Conservation (phyloP, 2,329 filamentous ascomycete species). For the Colletotrichum zoysiae region DNA sequence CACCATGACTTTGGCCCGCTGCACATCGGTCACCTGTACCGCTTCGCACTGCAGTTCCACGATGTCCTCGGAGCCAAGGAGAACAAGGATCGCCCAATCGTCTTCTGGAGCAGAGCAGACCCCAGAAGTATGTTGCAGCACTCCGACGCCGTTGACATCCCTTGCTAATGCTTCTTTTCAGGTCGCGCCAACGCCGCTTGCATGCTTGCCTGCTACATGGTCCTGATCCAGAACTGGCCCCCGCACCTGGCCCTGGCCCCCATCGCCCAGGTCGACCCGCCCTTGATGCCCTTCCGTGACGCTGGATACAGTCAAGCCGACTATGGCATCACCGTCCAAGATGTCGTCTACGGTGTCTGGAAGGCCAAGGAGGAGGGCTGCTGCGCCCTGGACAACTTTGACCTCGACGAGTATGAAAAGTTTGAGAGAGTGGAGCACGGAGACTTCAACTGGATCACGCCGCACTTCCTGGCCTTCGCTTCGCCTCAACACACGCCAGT, state of each 20-base stretch:
- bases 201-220: slow-evolving; percentile 97
- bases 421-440: slow-evolving; percentile 97
- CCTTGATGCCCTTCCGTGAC: slow-evolving; percentile 98
- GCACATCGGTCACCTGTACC: slow-evolving; percentile 96
- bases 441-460: slow-evolving; percentile 99
- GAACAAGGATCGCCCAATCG: slow-evolving; percentile 89
- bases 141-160: slow-evolving; percentile 20
- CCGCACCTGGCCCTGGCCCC: slow-evolving; percentile 95
- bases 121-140: slow-evolving; percentile 77
- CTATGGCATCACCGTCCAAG: slow-evolving; percentile 94
- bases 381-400: slow-evolving; percentile 92
- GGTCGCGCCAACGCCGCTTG: slow-evolving; percentile 94
- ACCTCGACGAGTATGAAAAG: slow-evolving; percentile 95
- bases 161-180: slow-evolving; percentile 53
- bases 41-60: slow-evolving; percentile 95
- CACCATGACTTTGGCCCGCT: slow-evolving; percentile 98
- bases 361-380: slow-evolving; percentile 97
- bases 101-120: slow-evolving; percentile 96
- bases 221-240: slow-evolving; percentile 97
- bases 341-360: slow-evolving; percentile 98
- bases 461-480: slow-evolving; percentile 94
- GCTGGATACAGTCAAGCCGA: slow-evolving; percentile 98
- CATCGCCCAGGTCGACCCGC: slow-evolving; percentile 95
- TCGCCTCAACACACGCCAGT: slow-evolving; percentile 89
- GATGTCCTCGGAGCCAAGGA: slow-evolving; percentile 92